phyloP scores from a whole-genome alignment of 805 yeast genomes.

The Yamadazyma paraphyllophila region DNA sequence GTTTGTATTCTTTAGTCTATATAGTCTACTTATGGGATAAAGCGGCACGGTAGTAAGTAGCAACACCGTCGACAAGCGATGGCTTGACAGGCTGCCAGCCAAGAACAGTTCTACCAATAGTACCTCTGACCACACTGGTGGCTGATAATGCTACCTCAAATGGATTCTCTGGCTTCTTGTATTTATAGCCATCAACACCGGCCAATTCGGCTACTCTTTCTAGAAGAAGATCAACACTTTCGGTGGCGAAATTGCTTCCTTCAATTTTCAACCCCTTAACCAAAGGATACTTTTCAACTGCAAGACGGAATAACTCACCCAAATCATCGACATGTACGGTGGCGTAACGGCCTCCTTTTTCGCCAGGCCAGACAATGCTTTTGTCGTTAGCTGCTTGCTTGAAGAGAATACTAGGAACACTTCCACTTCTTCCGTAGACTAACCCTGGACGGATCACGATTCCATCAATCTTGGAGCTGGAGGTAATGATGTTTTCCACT shows the following conservation, averaged over 20 bases:
- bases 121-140: constrained; percentile 8
- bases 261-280: constrained; percentile 7
- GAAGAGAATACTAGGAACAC: constrained; percentile 6
- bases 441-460: constrained; percentile 11
- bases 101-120: constrained; percentile 7
- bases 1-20: too few species aligned
- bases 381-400: neutral
- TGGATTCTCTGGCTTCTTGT: constrained; percentile 3
- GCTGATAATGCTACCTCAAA: constrained; percentile 7
- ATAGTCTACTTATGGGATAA: neutral
- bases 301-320: constrained; percentile 24
- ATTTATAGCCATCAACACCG: constrained; percentile 5
- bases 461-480: constrained; percentile 5
- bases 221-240: constrained; percentile 10
- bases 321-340: constrained; percentile 32
- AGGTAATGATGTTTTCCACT: constrained; percentile 3
- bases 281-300: constrained; percentile 8
- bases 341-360: constrained; percentile 6
- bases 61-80: constrained; percentile 7
- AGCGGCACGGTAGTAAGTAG: constrained; percentile 2
- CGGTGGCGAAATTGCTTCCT: constrained; percentile 5
- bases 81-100: constrained; percentile 10
- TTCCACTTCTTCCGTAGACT: constrained; percentile 8
- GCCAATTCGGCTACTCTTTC: constrained; percentile 3
- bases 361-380: constrained; percentile 8